phyloP scores from a whole-genome alignment of 371 early-diverging fungal species.

The Zychaea mexicana region DNA sequence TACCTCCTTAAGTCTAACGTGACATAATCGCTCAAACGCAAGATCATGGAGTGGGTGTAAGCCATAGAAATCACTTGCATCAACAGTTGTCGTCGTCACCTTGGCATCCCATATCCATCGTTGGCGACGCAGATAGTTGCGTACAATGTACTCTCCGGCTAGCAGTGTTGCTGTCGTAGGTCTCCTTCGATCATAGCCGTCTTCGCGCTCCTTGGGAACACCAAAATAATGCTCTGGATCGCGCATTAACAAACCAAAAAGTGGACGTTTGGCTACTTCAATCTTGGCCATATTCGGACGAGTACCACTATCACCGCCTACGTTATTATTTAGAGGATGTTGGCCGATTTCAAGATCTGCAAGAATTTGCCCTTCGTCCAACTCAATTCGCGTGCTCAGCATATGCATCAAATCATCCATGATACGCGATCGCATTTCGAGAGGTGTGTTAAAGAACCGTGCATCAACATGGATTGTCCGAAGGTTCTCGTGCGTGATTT shows the following conservation, averaged over 20 bases:
- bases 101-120: constrained; percentile 72
- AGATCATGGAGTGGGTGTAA: constrained; percentile 50
- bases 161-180: constrained; percentile 2
- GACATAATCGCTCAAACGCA: constrained; percentile 65
- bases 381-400: not conserved
- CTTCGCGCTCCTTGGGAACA: not conserved
- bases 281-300: not conserved
- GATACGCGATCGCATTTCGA: constrained; percentile 26
- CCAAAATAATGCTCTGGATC: constrained; percentile 38
- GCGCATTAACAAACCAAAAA: constrained; percentile 48
- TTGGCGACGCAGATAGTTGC: constrained; percentile 59
- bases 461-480: constrained; percentile 24
- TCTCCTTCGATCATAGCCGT: constrained; percentile 14
- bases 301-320: not conserved
- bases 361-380: not conserved
- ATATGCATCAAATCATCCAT: constrained; percentile 33
- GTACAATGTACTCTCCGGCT: constrained; percentile 46
- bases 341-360: not conserved
- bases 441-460: constrained; percentile 53
- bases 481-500: constrained; percentile 29
- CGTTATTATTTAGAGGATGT: too few species aligned
- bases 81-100: not conserved
- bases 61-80: constrained; percentile 3
- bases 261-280: constrained; percentile 29
- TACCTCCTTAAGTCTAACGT: constrained; percentile 62